Conservation (phyloP, 2,329 filamentous ascomycete species). For the Graphiopsis chlorocephala region DNA sequence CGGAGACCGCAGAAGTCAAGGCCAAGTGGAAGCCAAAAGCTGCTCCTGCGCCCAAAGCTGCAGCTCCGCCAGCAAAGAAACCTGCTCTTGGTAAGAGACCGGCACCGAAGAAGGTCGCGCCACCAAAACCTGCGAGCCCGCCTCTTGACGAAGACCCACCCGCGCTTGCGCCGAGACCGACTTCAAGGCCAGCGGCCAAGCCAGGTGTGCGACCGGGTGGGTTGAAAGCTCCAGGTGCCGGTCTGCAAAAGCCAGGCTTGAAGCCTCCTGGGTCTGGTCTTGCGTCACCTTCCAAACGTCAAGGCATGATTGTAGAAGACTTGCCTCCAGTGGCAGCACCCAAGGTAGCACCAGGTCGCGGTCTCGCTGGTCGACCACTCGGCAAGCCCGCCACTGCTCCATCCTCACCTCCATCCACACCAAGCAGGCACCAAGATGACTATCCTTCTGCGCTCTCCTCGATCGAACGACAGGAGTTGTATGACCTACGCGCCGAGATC, state of each 20-base stretch:
- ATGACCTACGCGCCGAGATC: constrained; percentile 80
- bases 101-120: constrained; percentile 45
- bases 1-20: constrained; percentile 76
- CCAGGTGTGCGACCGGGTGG: constrained; percentile 30
- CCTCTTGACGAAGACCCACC: constrained; percentile 49
- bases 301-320: constrained; percentile 29
- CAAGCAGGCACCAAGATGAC: constrained; percentile 45
- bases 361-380: constrained; percentile 81
- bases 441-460: constrained; percentile 62
- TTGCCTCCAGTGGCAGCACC: constrained; percentile 36
- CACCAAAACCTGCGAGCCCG: constrained; percentile 40
- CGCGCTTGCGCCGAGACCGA: constrained; percentile 58
- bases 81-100: constrained; percentile 49
- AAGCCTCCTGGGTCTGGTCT: constrained; percentile 32
- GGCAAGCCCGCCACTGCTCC: constrained; percentile 60
- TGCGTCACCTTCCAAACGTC: constrained; percentile 30
- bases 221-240: constrained; percentile 37
- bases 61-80: constrained; percentile 54
- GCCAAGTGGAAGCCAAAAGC: constrained; percentile 91
- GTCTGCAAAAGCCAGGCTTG: constrained; percentile 43
- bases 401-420: constrained; percentile 59
- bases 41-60: constrained; percentile 56
- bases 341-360: constrained; percentile 54
- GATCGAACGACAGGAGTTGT: constrained; percentile 87
- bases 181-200: constrained; percentile 51